Base-by-base conservation (phyloP, 179 eudicot genomes). In the Gypsophila paniculata region DNA sequence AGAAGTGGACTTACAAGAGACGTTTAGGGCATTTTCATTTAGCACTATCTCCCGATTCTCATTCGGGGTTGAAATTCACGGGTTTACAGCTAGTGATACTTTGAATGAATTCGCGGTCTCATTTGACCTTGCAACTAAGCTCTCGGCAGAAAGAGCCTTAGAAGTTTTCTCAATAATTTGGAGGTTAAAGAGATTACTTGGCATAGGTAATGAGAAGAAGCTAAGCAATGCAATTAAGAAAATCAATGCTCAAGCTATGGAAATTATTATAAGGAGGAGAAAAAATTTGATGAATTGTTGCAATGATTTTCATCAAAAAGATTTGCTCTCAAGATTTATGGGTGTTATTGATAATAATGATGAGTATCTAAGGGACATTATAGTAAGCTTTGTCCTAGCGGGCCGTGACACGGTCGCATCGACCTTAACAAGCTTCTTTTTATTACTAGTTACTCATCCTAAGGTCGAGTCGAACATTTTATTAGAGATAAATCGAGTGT, bases 61-160 rank as follows among this genome's bases (percentile, higher is more conserved):
- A 0, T 89, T 91, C 42, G 95, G 95, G 68, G 74, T 91, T 10
- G 91, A 91, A 25, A 42, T 73, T 5, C 65, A 57, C 19, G 36
- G 63, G 10, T 46, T 78, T 21, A 29, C 73, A 57, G 38, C 36
- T 44, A n/a, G 19, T 32, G 39, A 61, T 17, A 39, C 76, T 2
- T 53, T 68, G 52, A 64, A 73, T 11, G 84, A 82, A 42, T 89
- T 91, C 74, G 86, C 86, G 0, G 39, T 70, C 4, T 57, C 90
- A 13, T 87, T 90, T 13, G 97, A 89, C 59, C 26, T 79, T 13
- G 94, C 92, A 0, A 86, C 97, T 5, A 82, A 59, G 57, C 65
- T 91, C 6, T 91, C 92, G 0, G 97, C 95, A 0, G 75, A 82
- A 65, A 67, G 97, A 49, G 97, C 90, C 22, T 76, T 85, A 68